phyloP scores from a whole-genome alignment of 495 filamentous ascomycete species.

The Neurospora hispaniola region DNA sequence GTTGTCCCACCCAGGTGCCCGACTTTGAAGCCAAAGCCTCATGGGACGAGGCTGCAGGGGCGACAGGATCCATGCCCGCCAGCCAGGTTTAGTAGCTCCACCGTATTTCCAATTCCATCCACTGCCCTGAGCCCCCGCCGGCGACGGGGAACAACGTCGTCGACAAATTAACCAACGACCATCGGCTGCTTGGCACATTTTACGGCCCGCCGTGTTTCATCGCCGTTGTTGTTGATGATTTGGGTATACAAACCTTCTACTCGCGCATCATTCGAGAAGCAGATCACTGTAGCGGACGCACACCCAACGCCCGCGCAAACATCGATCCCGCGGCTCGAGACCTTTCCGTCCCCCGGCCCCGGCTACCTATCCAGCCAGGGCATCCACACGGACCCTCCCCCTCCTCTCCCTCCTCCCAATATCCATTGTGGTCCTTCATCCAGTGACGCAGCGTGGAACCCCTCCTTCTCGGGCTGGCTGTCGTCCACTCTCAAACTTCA shows the following conservation, averaged over 20 bases:
- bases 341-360: background rate
- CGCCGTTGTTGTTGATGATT: background rate
- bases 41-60: background rate
- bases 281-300: too few species aligned
- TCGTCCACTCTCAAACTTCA: background rate
- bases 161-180: background rate
- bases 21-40: background rate
- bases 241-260: too few species aligned
- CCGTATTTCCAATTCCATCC: background rate
- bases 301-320: background rate
- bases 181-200: background rate
- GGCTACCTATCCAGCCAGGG: background rate
- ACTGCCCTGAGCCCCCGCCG: background rate
- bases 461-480: background rate
- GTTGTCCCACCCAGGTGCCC: background rate
- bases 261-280: background rate
- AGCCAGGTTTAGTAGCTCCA: background rate
- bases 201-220: background rate
- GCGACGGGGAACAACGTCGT: background rate
- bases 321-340: background rate
- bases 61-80: background rate
- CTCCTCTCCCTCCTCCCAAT: background rate
- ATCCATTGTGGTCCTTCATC: background rate
- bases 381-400: background rate
- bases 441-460: background rate